Base-by-base conservation (phyloP, 2,329 filamentous ascomycete species). In the Whalleya microplaca region DNA sequence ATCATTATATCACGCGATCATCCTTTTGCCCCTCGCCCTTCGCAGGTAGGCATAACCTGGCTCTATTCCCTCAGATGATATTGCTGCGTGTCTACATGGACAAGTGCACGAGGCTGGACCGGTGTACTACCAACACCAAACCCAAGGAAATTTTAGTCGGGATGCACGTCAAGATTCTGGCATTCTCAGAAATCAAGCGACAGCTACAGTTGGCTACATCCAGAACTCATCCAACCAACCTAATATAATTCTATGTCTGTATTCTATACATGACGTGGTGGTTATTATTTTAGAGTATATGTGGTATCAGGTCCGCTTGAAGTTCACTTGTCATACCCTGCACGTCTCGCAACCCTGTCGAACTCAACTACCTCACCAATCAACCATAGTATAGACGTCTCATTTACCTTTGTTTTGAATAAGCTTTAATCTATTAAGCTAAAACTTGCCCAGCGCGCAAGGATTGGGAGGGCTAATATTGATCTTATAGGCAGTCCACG, bases 321-420 rank as follows among this genome's bases (percentile, higher is more conserved):
- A 58, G 19, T 29, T 47, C 44, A 32, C 44, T 49, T 55, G 19
- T 44, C 58, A 61, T 59, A 67, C 66, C 67, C 64, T 65, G 65
- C 66, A 60, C 57, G 65, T 67, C 63, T 69, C 62, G 64, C 55
- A 65, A 64, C 65, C 65, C 62, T 67, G 64, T 63, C 51, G 56
- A 56, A 59, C 63, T 58, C 41, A 48, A n/a, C n/a, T n/a, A n/a
- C n/a, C n/a, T n/a, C n/a, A n/a, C n/a, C n/a, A n/a, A 45, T 47
- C 48, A 40, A 43, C 56, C 59, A 55, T 51, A 40, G 51, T 50
- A 45, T 51, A 29, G 53, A 48, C 45, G 53, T 41, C 45, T 27
- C 48, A 56, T 37, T 47, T 53, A 23, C 45, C 51, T 43, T 60
- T 40, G 49, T 41, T 47, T 48, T 48, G 53, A 56, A 56, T 53